A percentile compares a stretch with the other conserved stretches of the same genome.
phyloP scores from a whole-genome alignment of 805 yeast species.

The Candida wancherniae region DNA sequence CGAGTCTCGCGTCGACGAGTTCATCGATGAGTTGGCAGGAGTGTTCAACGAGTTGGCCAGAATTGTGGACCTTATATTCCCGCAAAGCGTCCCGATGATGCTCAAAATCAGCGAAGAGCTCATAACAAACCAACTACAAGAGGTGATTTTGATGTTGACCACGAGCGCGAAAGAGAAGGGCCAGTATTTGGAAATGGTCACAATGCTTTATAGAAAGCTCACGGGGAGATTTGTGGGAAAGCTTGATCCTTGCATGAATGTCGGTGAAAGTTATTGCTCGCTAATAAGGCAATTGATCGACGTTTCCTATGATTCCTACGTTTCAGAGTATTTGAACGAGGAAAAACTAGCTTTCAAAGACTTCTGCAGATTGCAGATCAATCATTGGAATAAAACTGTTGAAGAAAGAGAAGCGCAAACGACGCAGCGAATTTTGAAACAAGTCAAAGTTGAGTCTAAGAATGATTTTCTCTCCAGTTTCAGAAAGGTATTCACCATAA shows the following conservation, averaged over 20 bases:
- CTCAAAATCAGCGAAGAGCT: slow-evolving; percentile 45
- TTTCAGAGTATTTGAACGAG: slow-evolving; percentile 36
- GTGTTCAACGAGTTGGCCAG: slow-evolving; percentile 35
- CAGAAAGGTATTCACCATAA: slow-evolving; percentile 50
- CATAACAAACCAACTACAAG: slow-evolving; percentile 35
- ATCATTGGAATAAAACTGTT: slow-evolving; percentile 32
- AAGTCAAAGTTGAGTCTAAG: slow-evolving; percentile 46
- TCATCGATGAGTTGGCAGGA: slow-evolving; percentile 27
- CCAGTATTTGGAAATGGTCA: slow-evolving; percentile 34
- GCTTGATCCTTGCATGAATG: slow-evolving; percentile 28
- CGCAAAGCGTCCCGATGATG: slow-evolving; percentile 42
- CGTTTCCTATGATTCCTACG: slow-evolving; percentile 38
- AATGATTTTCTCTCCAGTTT: slow-evolving; percentile 61
- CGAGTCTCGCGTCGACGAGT: slow-evolving; percentile 18
- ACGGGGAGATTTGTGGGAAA: slow-evolving; percentile 21
- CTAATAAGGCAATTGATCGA: slow-evolving; percentile 36
- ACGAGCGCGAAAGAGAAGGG: slow-evolving; percentile 24
- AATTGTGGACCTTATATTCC: slow-evolving; percentile 42
- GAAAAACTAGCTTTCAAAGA: slow-evolving; percentile 27
- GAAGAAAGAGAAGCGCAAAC: slow-evolving; percentile 45
- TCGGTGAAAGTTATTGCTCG: slow-evolving; percentile 32
- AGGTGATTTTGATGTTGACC: slow-evolving; percentile 25
- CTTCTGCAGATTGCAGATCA: slow-evolving; percentile 21
- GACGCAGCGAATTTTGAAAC: slow-evolving; percentile 43
- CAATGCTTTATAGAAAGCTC: slow-evolving; percentile 33